Conservation (phyloP, 2,329 filamentous ascomycete genomes). For the Plenodomus tracheiphilus region DNA sequence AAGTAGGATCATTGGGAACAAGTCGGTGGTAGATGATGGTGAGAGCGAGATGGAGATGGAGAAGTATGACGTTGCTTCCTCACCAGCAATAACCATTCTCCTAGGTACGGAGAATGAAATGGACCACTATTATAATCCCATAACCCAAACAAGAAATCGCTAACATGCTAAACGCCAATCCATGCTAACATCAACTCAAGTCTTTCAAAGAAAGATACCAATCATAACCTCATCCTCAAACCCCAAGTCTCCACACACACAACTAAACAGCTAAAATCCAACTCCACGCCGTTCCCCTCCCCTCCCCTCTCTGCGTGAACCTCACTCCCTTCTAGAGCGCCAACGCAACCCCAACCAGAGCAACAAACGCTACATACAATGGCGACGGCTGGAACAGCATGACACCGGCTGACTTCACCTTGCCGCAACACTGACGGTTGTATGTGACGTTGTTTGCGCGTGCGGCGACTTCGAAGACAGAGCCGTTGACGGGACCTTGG, state of each 20-base stretch:
- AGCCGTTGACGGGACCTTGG: slow-evolving; percentile 38
- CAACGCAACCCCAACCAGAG: slow-evolving; percentile 15
- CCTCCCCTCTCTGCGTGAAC: too few relatives aligned
- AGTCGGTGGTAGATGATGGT: too few relatives aligned
- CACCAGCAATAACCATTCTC: too few relatives aligned
- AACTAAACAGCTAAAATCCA: not conserved
- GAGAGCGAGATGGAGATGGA: too few relatives aligned
- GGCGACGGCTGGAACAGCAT: slow-evolving; percentile 11
- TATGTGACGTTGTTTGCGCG: slow-evolving; percentile 74
- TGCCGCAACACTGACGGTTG: slow-evolving; percentile 61
- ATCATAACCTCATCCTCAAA: not conserved
- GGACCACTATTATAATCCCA: too few relatives aligned
- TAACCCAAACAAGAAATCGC: not conserved
- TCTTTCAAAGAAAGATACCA: too few relatives aligned
- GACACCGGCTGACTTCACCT: slow-evolving; percentile 15
- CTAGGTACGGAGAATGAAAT: too few relatives aligned
- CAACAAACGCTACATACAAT: slow-evolving; percentile 20
- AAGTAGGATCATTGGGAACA: too few relatives aligned
- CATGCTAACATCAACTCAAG: not conserved
- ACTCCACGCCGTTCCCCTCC: too few relatives aligned
- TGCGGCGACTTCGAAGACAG: slow-evolving; percentile 47
- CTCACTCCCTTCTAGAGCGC: slow-evolving; percentile 14
- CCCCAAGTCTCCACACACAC: not conserved
- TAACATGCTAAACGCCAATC: not conserved
- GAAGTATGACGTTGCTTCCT: too few relatives aligned